These are phyloP conservation scores for Globisporangium spiculum DNA, from an alignment of 352 stramenopile genomes.

Conservation along the genomic window DNA sequence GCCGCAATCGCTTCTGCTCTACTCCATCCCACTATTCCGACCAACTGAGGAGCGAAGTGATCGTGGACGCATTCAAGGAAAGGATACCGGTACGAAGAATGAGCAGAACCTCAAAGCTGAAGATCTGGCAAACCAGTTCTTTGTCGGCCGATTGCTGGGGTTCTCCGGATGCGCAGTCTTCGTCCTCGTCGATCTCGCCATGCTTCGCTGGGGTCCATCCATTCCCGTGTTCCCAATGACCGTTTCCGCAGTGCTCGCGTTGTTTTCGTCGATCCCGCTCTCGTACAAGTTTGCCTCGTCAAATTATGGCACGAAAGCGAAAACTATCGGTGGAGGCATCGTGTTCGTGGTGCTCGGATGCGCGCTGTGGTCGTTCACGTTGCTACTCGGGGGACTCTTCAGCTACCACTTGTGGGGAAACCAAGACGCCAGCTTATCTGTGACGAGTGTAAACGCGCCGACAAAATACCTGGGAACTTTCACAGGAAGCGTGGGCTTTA, in stretches of 20 bases:
- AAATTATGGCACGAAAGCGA: constrained; percentile 26
- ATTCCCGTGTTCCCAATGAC: constrained; percentile 49
- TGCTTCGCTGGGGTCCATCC: constrained; percentile 38
- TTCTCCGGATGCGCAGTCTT: constrained; percentile 43
- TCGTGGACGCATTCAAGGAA: neutral
- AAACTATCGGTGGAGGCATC: constrained; percentile 38
- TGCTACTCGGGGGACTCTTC: constrained; percentile 45
- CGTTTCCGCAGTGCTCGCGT: constrained; percentile 36
- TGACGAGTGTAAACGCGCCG: constrained; percentile 8
- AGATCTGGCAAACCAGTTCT: constrained; percentile 30
- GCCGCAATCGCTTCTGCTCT: constrained; percentile 34
- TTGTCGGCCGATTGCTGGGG: constrained; percentile 38
- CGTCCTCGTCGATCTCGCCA: constrained; percentile 45
- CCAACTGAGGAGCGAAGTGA: neutral
- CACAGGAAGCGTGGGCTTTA: constrained; percentile 43
- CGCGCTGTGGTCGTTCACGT: constrained; percentile 57
- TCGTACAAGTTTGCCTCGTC: constrained; percentile 44
- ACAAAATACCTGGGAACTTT: constrained; percentile 48
- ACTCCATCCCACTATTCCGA: constrained; percentile 41
- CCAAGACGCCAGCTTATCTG: constrained; percentile 16
- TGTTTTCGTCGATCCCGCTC: constrained; percentile 52
- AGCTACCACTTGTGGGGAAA: constrained; percentile 40
- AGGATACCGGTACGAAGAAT: neutral
- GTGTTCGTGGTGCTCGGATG: constrained; percentile 50
- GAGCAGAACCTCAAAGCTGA: constrained; percentile 16